These are phyloP conservation scores for Verticillium isaacii DNA, from an alignment of 2,329 filamentous ascomycete genomes.

Conservation along the genomic window DNA sequence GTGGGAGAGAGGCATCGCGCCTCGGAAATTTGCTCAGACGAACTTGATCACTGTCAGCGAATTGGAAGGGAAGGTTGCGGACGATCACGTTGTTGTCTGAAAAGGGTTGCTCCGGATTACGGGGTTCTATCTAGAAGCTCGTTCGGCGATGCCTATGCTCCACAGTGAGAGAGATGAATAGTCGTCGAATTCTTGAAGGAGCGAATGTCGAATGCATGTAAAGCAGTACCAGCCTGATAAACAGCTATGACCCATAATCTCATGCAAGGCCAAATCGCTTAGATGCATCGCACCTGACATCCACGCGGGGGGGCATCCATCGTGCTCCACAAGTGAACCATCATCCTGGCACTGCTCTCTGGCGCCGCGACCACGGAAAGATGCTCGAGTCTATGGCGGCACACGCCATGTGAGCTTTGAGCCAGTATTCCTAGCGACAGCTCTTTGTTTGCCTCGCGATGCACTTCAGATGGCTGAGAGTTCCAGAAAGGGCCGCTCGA, in stretches of 20 bases:
- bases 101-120: too few relatives aligned
- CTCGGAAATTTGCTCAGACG: background rate
- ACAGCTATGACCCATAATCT: too few relatives aligned
- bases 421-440: background rate
- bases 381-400: background rate
- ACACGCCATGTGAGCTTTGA: background rate
- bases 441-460: background rate
- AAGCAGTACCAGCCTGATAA: too few relatives aligned
- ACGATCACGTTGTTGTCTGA: too few relatives aligned
- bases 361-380: background rate
- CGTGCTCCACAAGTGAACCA: background rate
- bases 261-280: background rate
- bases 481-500: slow-evolving; percentile 6
- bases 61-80: too few relatives aligned
- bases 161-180: too few relatives aligned
- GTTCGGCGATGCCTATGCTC: too few relatives aligned
- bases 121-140: too few relatives aligned
- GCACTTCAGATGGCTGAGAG: slow-evolving; percentile 3
- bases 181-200: too few relatives aligned
- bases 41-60: background rate
- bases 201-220: too few relatives aligned
- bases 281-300: background rate
- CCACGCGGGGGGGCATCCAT: background rate
- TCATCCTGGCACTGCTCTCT: background rate
- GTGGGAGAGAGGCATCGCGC: slow-evolving; percentile 5